Base-by-base conservation (phyloP, 345 rosid genomes). In the Clarkia xantiana region DNA sequence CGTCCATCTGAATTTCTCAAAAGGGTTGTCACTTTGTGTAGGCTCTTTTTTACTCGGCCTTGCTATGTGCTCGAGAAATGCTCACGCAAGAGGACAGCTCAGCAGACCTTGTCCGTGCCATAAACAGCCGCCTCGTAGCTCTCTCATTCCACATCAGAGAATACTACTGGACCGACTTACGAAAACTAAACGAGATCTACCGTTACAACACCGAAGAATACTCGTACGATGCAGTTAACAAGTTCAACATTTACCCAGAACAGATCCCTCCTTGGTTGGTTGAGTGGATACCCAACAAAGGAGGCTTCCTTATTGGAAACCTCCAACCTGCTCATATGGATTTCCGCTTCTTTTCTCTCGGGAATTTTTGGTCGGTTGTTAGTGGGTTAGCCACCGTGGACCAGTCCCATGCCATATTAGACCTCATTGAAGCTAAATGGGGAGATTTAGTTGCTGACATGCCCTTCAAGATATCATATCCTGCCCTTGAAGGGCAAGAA, bases 281-380 rank as follows among this genome's bases (percentile, higher is more conserved):
- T 45, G 97, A 85, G 54, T 85, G 95, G 97, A 83, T 89, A 58
- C 95, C 94, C 19, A 78, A 82, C 55, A 69, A 65, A 67, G 76
- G 85, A 29, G 80, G 76, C 49, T 89, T 76, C 64, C 63, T 89
- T 15, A 74, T 89, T 16, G 95, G 95, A 56, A 89, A 84, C 76
- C 72, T 89, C 60, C 94, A 82, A 49, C 94, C 97, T 23, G 95
- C 90, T 65, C 97, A 85, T 42, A 89, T 89, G 95, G 97, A 89
- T 64, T 89, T 89, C 62, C 69, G 95, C 51, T 82, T 89, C 69
- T 85, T 89, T 59, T 77, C 95, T 41, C 68, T 89, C 0, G 97
- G 97, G 51, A 89, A 89, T 65, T 64, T 89, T 18, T 89, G 90
- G 97, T 67, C 94, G 15, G 56, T 89, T 13, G 57, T 72, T 9